Evolutionary conservation across 129 eudicot genomes (phyloP), one percentile per base, ranked within the genome.

Genomic region (Solidago caesia): DNA sequence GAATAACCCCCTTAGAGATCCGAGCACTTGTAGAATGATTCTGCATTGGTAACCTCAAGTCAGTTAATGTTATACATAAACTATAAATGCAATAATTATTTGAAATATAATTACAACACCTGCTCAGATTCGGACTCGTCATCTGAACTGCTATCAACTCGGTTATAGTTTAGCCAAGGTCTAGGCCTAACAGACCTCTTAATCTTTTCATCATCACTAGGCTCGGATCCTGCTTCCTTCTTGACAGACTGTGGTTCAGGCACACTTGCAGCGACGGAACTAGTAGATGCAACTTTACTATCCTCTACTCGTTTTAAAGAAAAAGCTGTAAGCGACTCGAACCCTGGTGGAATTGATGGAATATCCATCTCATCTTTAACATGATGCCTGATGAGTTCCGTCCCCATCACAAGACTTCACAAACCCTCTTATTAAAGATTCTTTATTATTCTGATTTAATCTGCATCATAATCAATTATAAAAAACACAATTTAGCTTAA

Each of bases 331-430:
- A 87, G 75, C 6, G 97, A 85, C 90, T 95, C 99, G 59, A 95
- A 95, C 68, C 99, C 99, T 48, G 99, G 99, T 66, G 99, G 99
- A 79, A 95, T 83, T 11, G 89, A 80, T 41, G 96, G 84, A 75
- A 87, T 84, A 43, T 91, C 97, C 86, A 91, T 86, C 62, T 91
- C 98, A 62, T 91, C 97, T 87, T 90, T 88, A 9, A 88, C 84
- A 66, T 87, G 80, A 81, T 73, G 82, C 71, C 89, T 84, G 57
- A 88, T 80, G 77, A 93, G 89, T 81, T 88, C 91, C 0, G 91
- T 88, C 71, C 92, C 97, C 96, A 90, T 90, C 74, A 74, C 70
- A 21, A 53, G 15, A 44, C 72, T 55, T 62, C 39, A 41, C 67
- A 47, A 46, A 44, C 16, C 41, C 29, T 12, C 46, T 64, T 48